Conservation (phyloP, 371 early-diverging fungal genomes). For the Mucor irregularis region DNA sequence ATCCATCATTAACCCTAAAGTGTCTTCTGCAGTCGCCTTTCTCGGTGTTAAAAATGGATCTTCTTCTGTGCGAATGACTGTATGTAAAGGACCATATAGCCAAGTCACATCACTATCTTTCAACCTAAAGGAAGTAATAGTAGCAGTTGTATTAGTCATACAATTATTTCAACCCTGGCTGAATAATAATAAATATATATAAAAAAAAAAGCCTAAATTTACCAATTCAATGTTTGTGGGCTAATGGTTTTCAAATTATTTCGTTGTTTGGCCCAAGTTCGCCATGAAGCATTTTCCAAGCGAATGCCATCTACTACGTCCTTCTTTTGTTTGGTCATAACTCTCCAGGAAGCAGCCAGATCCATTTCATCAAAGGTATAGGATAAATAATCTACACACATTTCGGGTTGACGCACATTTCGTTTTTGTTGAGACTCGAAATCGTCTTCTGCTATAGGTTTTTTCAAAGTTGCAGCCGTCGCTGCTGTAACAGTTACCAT, state of each 20-base stretch:
- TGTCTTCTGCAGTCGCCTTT: conserved; percentile 33
- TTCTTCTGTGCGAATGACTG: conserved; percentile 34
- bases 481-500: conserved; percentile 12
- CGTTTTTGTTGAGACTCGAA: conserved; percentile 18
- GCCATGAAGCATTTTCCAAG: conserved; percentile 71
- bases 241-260: conserved; percentile 56
- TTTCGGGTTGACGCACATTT: conserved; percentile 28
- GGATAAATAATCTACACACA: conserved; percentile 63
- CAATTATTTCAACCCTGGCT: not conserved
- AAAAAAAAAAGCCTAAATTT: conserved; percentile 10
- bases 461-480: conserved; percentile 1
- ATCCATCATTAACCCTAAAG: conserved; percentile 28
- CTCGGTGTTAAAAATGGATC: conserved; percentile 30
- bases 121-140: conserved; percentile 31
- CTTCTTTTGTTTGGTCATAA: conserved; percentile 56
- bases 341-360: conserved; percentile 52
- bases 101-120: conserved; percentile 69
- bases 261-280: conserved; percentile 65
- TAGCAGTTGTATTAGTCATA: not conserved
- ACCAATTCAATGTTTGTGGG: conserved; percentile 62
- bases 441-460: conserved; percentile 20
- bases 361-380: conserved; percentile 60
- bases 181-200: not conserved
- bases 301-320: conserved; percentile 60
- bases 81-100: conserved; percentile 65